A percentile compares a stretch with the other conserved stretches of the same genome.
Conservation (phyloP, 208 protist genomes). For the Zelonia costaricensis region DNA sequence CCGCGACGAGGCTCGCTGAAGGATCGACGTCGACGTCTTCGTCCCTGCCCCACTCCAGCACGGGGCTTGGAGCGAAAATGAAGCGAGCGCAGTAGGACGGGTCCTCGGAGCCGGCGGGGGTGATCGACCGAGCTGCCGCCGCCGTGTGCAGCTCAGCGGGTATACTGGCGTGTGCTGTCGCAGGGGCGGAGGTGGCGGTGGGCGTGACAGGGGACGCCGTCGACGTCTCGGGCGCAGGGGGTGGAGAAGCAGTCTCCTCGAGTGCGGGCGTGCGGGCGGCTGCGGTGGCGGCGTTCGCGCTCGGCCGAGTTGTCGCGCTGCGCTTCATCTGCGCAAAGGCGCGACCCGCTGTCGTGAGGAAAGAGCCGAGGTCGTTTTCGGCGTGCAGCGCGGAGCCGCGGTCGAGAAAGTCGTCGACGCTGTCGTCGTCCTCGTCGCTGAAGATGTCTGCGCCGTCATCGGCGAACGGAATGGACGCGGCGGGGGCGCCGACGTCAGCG, state of each 20-base stretch:
- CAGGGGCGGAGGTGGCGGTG: too few species aligned
- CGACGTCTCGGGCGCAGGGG: too few species aligned
- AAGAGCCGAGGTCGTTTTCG: conserved; percentile 14
- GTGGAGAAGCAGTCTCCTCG: too few species aligned
- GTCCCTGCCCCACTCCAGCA: conserved; percentile 8
- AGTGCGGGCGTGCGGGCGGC: too few species aligned
- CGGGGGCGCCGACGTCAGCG: not conserved
- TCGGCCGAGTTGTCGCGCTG: conserved; percentile 4
- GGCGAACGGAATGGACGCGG: not conserved
- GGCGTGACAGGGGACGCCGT: too few species aligned
- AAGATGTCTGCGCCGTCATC: not conserved
- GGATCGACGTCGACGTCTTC: conserved; percentile 17
- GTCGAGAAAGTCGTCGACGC: not conserved
- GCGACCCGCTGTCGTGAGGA: conserved; percentile 13
- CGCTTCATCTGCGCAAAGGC: conserved; percentile 24
- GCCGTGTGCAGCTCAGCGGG: too few species aligned
- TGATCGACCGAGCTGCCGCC: too few species aligned
- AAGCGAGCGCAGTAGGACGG: not conserved
- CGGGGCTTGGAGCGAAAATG: not conserved
- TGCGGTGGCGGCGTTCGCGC: not conserved
- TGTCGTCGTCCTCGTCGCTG: not conserved
- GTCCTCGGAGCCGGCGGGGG: too few species aligned
- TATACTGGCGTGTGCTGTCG: too few species aligned
- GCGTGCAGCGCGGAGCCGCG: too few species aligned
- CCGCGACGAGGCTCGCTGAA: too few species aligned